Evolutionary conservation across 257 asterid genomes (phyloP).

Genomic region (Parsonsia alboflavescens): DNA sequence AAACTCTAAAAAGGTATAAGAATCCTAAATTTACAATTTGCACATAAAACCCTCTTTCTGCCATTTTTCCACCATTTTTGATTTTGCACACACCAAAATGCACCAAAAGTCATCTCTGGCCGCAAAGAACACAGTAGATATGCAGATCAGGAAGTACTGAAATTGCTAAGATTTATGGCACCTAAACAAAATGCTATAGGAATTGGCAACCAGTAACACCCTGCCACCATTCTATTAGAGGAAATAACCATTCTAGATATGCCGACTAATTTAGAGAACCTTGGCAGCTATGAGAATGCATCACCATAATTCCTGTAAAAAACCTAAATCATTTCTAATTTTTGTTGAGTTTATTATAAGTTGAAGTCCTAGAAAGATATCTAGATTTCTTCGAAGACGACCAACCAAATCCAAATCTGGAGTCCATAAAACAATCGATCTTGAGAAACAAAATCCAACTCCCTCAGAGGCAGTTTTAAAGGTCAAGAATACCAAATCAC

Average conservation of each 20-base stretch:
- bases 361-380: not conserved
- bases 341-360: not conserved
- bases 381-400: not conserved
- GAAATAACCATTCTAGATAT: no score
- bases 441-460: not conserved
- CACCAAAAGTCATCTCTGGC: not conserved
- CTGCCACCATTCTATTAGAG: not conserved
- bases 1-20: not conserved
- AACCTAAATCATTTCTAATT: slow-evolving; percentile 7
- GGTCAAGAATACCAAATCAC: slow-evolving; percentile 4
- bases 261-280: not conserved
- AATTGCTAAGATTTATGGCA: not conserved
- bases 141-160: not conserved
- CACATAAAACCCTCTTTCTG: not conserved
- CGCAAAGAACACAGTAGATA: not conserved
- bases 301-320: not conserved
- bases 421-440: slow-evolving; percentile 7
- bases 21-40: not conserved
- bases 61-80: not conserved
- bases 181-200: not conserved
- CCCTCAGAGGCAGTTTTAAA: slow-evolving; percentile 8
- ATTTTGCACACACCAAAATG: not conserved
- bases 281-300: not conserved
- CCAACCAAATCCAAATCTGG: slow-evolving; percentile 16
- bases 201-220: not conserved